Conservation (phyloP, 306 rosid species). For the Gynostemma pentaphyllum region DNA sequence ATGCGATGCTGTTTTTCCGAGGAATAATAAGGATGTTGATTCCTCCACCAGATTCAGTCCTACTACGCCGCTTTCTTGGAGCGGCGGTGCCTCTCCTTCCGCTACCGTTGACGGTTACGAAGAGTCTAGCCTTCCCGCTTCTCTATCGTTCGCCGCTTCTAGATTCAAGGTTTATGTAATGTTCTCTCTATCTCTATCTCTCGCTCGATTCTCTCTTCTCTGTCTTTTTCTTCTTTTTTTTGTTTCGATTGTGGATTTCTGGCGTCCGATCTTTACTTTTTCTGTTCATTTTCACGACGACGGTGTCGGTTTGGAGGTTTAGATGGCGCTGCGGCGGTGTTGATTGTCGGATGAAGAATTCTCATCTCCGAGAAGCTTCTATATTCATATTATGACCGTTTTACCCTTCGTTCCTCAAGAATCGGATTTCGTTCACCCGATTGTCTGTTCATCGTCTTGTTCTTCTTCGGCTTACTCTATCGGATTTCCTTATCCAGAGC, state of each 20-base stretch:
- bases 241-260: background rate
- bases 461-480: background rate
- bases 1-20: conserved; percentile 29
- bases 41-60: conserved; percentile 84
- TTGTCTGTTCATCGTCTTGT: too few relatives aligned
- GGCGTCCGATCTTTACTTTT: background rate
- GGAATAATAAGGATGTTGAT: conserved; percentile 29
- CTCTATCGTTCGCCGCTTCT: conserved; percentile 23
- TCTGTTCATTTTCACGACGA: background rate
- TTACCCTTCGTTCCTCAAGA: conserved; percentile 1
- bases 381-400: background rate
- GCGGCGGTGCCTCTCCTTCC: conserved; percentile 66
- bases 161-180: conserved; percentile 69
- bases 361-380: background rate
- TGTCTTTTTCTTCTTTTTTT: background rate
- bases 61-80: conserved; percentile 92
- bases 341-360: background rate
- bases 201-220: background rate
- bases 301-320: background rate
- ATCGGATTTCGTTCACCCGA: background rate
- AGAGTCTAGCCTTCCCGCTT: conserved; percentile 36
- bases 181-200: background rate
- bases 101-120: conserved; percentile 63
- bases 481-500: background rate
- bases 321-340: background rate